Evolutionary conservation across 2,329 filamentous ascomycete species (phyloP), one percentile per base, ranked within the genome.

Genomic region (Cladorrhinum sp.): DNA sequence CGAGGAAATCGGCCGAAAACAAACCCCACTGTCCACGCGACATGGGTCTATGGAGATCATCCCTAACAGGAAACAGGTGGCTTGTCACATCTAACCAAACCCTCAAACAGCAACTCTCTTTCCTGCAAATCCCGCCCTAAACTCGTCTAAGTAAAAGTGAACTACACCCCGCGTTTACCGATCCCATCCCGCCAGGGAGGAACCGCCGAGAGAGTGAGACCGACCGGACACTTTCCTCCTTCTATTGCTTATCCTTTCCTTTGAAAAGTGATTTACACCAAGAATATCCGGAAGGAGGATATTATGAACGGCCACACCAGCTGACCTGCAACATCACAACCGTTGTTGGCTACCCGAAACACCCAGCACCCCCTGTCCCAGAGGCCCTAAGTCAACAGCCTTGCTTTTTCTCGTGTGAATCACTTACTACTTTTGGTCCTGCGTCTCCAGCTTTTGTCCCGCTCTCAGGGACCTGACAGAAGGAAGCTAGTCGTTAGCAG

Each of bases 321-420:
- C 54, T 57, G 54, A 46, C 39, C 28, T 57, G 36, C 33, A 57
- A 33, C 39, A 57, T 30, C 42, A 46, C 42, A 18, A 20, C 10
- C n/a, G 39, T 49, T 49, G 54, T 48, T 57, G 54, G 54, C n/a
- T 46, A 21, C 18, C 42, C 42, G 42, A 46, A 46, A 46, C 42
- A 46, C 6, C 14, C 36, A 42, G 10, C 12, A 18, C 12, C 23
- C 16, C 23, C 20, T 16, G 20, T 36, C 36, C 16, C 18, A 50
- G 18, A 21, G 9, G 20, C 23, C 33, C 36, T 24, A 20, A 20
- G 9, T 23, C 20, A 26, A 42, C 54, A 57, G 39, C 54, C 39
- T 57, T 39, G 23, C 42, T 57, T 55, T 36, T 54, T 30, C 14
- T 36, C n/a, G n/a, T n/a, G n/a, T 55, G 8, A n/a, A 55, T 55